These are phyloP conservation scores for Phyllosticta citribraziliensis DNA, from an alignment of 2,329 filamentous ascomycete species.

Conservation along the genomic window DNA sequence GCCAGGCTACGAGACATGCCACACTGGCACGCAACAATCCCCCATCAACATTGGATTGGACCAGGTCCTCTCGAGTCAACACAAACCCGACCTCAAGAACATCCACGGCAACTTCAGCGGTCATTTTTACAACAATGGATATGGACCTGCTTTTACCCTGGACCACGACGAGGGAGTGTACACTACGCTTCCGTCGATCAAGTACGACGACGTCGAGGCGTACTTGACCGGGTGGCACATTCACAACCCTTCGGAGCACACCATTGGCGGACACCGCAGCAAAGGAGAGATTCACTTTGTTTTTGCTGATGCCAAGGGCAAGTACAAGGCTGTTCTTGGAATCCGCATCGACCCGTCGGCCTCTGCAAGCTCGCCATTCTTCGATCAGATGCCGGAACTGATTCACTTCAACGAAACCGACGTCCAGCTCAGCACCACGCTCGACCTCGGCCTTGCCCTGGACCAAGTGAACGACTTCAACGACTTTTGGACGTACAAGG, in stretches of 20 bases:
- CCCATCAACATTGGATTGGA: conserved; percentile 36
- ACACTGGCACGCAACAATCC: conserved; percentile 42
- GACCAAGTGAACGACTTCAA: conserved; percentile 30
- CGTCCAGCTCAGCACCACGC: conserved; percentile 13
- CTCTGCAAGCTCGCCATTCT: conserved; percentile 29
- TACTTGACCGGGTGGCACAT: conserved; percentile 44
- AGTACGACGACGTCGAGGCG: conserved; percentile 37
- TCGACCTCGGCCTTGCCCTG: conserved; percentile 27
- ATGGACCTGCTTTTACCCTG: conserved; percentile 37
- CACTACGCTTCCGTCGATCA: conserved; percentile 32
- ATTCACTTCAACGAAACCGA: conserved; percentile 30
- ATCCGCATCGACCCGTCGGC: conserved; percentile 34
- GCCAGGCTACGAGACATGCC: conserved; percentile 36
- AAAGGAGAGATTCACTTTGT: conserved; percentile 43
- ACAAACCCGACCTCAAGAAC: conserved; percentile 32
- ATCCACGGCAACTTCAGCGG: conserved; percentile 30
- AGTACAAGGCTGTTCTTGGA: conserved; percentile 37
- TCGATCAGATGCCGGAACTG: conserved; percentile 33
- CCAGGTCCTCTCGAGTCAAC: conserved; percentile 31
- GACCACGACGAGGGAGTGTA: conserved; percentile 26
- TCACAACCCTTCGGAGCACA: conserved; percentile 42
- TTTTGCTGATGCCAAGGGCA: conserved; percentile 33
- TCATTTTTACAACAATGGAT: conserved; percentile 40
- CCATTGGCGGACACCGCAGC: conserved; percentile 32
- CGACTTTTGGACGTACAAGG: conserved; percentile 41